Evolutionary conservation across 23 red algal genomes (phyloP).

Genomic region (Gracilariopsis chorda): DNA sequence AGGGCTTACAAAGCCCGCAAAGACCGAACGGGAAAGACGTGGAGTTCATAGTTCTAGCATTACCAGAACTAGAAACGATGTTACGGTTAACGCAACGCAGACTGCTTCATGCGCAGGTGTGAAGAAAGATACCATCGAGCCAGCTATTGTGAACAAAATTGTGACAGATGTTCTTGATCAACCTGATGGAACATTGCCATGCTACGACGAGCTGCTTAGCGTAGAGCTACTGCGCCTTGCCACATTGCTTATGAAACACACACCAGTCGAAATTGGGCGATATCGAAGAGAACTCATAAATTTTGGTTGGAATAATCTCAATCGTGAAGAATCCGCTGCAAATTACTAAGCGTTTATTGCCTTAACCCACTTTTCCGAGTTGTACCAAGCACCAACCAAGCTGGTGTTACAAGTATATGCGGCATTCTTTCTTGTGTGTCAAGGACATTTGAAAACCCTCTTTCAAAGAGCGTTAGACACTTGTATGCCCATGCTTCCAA

Average conservation of each 20-base stretch:
- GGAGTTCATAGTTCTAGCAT: not conserved
- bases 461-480: constrained; percentile 85
- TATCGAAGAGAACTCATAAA: constrained; percentile 95
- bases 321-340: constrained; percentile 90
- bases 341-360: constrained; percentile 98
- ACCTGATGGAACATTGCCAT: constrained; percentile 50
- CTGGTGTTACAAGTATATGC: constrained; percentile 95
- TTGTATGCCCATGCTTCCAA: constrained; percentile 78
- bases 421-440: constrained; percentile 87
- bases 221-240: constrained; percentile 90
- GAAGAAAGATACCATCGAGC: not conserved
- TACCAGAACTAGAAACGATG: no score
- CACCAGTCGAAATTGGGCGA: constrained; percentile 68
- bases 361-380: constrained; percentile 88
- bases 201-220: constrained; percentile 66
- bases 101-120: not conserved
- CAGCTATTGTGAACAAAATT: constrained; percentile 44
- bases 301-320: constrained; percentile 99
- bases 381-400: constrained; percentile 92
- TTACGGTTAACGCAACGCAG: no score
- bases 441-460: constrained; percentile 58
- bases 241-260: constrained; percentile 83
- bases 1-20: not conserved
- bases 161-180: constrained; percentile 75
- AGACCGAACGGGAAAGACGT: no score